Conservation (phyloP, 768 basidiomycete species). For the Pleurotus citrinopileatus region DNA sequence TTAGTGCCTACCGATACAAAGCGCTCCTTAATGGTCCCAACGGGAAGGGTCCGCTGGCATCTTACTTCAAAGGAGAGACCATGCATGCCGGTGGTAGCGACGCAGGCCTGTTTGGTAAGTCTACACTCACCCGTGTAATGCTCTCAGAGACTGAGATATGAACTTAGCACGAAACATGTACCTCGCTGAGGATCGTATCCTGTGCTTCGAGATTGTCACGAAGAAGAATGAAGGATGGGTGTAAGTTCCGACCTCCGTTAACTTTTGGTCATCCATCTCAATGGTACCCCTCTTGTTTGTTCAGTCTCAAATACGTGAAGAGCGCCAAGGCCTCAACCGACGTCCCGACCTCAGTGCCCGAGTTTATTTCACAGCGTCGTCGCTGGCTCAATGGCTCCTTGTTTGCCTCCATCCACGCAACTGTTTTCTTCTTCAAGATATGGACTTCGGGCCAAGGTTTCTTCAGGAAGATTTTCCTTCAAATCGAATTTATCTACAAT, state of each 20-base stretch:
- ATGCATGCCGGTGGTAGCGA: constrained; percentile 68
- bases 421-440: constrained; percentile 84
- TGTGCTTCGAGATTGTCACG: constrained; percentile 92
- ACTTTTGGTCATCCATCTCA: constrained; percentile 8
- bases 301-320: constrained; percentile 84
- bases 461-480: constrained; percentile 75
- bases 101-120: constrained; percentile 69
- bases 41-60: constrained; percentile 86
- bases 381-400: constrained; percentile 89
- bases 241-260: constrained; percentile 45
- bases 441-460: constrained; percentile 91
- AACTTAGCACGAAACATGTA: constrained; percentile 80
- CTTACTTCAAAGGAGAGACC: constrained; percentile 91
- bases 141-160: neutral
- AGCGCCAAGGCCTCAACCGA: constrained; percentile 96
- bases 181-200: constrained; percentile 85
- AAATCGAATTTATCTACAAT: constrained; percentile 92
- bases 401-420: constrained; percentile 91
- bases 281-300: constrained; percentile 8
- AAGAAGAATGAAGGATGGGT: constrained; percentile 84
- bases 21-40: constrained; percentile 84
- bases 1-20: constrained; percentile 88
- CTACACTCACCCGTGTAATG: neutral
- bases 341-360: constrained; percentile 86
- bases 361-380: constrained; percentile 93